A percentile compares a stretch with the other conserved stretches of the same genome.
phyloP scores from a whole-genome alignment of 2,329 filamentous ascomycete genomes.

The Diaporthe sp. region DNA sequence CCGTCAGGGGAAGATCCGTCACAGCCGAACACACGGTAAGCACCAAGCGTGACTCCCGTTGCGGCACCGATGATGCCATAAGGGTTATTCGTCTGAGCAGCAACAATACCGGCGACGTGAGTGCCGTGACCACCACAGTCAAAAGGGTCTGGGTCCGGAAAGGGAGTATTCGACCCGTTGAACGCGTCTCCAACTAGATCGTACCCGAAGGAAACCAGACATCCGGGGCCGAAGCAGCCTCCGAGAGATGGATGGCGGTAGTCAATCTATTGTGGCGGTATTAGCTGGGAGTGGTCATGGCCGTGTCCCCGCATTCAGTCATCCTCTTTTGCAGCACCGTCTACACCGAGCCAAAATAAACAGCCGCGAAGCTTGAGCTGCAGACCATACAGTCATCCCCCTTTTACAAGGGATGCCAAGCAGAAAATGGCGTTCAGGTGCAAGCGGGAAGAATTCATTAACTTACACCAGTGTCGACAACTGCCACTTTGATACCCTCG shows the following conservation, averaged over 20 bases:
- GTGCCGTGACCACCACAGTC: conserved; percentile 72
- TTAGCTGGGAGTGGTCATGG: background rate
- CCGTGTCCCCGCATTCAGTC: background rate
- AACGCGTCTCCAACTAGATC: conserved; percentile 71
- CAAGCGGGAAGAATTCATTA: background rate
- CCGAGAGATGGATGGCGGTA: conserved; percentile 74
- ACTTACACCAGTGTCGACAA: conserved; percentile 68
- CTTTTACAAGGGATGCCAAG: background rate
- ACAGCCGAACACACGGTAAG: conserved; percentile 71
- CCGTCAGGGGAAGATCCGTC: conserved; percentile 61
- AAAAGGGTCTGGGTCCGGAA: conserved; percentile 65
- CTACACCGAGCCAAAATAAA: background rate
- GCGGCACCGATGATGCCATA: conserved; percentile 70
- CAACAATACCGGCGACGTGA: conserved; percentile 73
- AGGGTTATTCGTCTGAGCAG: conserved; percentile 66
- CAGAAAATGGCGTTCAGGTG: background rate
- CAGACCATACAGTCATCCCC: background rate
- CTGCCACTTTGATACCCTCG: conserved; percentile 64
- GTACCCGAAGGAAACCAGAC: conserved; percentile 68
- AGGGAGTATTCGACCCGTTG: conserved; percentile 52
- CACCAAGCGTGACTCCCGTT: conserved; percentile 66
- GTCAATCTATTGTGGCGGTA: conserved; percentile 60
- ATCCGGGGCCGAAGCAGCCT: conserved; percentile 72
- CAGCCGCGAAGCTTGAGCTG: background rate
- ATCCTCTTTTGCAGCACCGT: background rate